These are phyloP conservation scores for Ramichloridium luteum DNA, from an alignment of 2,329 filamentous ascomycete genomes.

Conservation along the genomic window DNA sequence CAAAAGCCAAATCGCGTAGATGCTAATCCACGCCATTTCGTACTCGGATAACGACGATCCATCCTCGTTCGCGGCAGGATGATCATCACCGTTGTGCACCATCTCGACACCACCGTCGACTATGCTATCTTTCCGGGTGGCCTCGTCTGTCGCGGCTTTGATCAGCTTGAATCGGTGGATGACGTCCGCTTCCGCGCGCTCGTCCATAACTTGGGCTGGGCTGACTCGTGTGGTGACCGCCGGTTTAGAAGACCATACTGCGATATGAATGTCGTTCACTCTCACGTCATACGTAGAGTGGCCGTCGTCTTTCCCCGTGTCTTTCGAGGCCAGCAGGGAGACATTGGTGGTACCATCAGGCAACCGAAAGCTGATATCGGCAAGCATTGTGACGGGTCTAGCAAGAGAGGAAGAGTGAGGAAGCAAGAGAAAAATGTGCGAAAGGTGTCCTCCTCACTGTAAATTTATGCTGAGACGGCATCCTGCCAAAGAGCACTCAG, in stretches of 20 bases:
- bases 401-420: background rate
- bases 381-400: background rate
- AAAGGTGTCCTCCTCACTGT: background rate
- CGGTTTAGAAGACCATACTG: background rate
- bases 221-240: background rate
- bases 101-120: no score
- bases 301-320: background rate
- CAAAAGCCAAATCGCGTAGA: slow-evolving; percentile 1
- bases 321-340: background rate
- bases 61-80: no score
- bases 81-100: background rate
- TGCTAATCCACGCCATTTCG: background rate
- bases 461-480: no score
- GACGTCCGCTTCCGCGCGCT: background rate
- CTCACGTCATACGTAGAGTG: background rate
- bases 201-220: background rate
- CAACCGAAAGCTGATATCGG: background rate
- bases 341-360: background rate
- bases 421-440: background rate
- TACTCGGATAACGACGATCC: no score
- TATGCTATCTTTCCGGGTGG: no score
- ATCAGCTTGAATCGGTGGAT: background rate
- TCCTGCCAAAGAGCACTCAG: no score
- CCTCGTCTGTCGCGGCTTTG: no score
- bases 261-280: background rate